Evolutionary conservation across 2,329 filamentous ascomycete genomes (phyloP).

Genomic region (Neoascochyta sp.): DNA sequence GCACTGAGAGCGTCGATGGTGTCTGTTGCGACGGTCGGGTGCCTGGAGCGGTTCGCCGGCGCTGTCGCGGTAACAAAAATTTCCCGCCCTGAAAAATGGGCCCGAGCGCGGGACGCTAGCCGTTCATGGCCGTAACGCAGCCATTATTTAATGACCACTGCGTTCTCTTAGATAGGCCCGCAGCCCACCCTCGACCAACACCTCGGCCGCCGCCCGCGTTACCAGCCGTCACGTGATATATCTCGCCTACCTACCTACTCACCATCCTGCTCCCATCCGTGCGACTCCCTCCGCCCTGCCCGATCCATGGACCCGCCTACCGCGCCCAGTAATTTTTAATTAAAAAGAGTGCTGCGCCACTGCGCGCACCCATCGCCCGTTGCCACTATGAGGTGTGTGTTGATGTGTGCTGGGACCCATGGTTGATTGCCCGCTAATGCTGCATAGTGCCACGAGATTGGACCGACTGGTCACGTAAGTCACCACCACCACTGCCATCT

Average conservation of each 20-base stretch:
- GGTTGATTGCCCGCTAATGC: constrained; percentile 30
- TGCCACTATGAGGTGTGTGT: constrained; percentile 32
- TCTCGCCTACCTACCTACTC: too few relatives aligned
- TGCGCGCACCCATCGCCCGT: constrained; percentile 4
- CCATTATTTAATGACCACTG: constrained; percentile 23
- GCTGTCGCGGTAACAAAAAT: constrained; percentile 26
- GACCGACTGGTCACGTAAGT: constrained; percentile 40
- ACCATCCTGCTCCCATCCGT: constrained; percentile 5
- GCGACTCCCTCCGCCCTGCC: constrained; percentile 5
- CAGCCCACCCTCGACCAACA: constrained; percentile 30
- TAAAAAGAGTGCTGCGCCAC: too few relatives aligned
- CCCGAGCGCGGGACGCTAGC: constrained; percentile 17
- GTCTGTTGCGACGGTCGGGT: constrained; percentile 5
- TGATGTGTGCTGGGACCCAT: constrained; percentile 15
- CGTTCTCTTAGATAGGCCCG: constrained; percentile 27
- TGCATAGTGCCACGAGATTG: constrained; percentile 38
- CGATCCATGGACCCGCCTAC: constrained; percentile 21
- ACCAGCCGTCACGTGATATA: constrained; percentile 25
- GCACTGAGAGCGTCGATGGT: too few relatives aligned
- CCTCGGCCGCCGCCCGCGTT: constrained; percentile 25
- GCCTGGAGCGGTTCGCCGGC: constrained; percentile 13
- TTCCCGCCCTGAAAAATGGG: constrained; percentile 33
- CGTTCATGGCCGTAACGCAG: constrained; percentile 16
- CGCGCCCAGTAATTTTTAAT: constrained; percentile 29
- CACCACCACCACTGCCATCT: constrained; percentile 1